Conservation (phyloP, 2,329 filamentous ascomycete species). For the Orbilia ellipsospora region DNA sequence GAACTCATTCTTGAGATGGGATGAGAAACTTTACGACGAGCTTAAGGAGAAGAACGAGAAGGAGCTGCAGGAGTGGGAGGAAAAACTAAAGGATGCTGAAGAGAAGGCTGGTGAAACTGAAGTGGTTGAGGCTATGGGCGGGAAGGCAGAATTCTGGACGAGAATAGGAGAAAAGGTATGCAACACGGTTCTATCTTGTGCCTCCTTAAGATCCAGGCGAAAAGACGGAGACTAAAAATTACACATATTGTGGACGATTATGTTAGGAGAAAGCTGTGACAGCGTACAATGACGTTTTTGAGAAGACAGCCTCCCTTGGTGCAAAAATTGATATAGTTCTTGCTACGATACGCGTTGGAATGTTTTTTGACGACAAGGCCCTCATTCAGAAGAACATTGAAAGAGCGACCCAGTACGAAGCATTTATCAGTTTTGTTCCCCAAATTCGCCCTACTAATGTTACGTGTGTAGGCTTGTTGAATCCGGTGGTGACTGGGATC, state of each 20-base stretch:
- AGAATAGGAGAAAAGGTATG: constrained; percentile 92
- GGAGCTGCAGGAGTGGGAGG: constrained; percentile 80
- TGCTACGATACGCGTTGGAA: constrained; percentile 91
- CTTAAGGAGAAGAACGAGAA: constrained; percentile 80
- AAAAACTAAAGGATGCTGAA: constrained; percentile 90
- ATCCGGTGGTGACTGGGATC: constrained; percentile 96
- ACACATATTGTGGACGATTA: background rate
- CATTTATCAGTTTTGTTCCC: background rate
- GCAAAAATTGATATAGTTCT: constrained; percentile 97
- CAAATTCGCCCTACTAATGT: constrained; percentile 2
- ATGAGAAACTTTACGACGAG: constrained; percentile 84
- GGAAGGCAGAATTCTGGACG: constrained; percentile 96
- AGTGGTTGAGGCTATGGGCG: constrained; percentile 89
- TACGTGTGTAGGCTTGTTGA: constrained; percentile 77
- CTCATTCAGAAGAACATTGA: constrained; percentile 95
- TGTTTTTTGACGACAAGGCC: constrained; percentile 94
- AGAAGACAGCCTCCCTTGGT: constrained; percentile 96
- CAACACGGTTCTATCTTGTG: background rate
- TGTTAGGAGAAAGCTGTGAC: constrained; percentile 89
- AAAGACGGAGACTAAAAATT: no score
- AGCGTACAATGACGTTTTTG: constrained; percentile 90
- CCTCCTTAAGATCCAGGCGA: background rate
- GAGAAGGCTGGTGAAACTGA: constrained; percentile 98
- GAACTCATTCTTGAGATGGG: constrained; percentile 83
- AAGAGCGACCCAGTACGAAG: constrained; percentile 72